Percentiles rank a stretch among this genome's conserved stretches.
Evolutionary conservation across 1,284 basidiomycete species (phyloP).

Genomic region (Phylloporus gajari): DNA sequence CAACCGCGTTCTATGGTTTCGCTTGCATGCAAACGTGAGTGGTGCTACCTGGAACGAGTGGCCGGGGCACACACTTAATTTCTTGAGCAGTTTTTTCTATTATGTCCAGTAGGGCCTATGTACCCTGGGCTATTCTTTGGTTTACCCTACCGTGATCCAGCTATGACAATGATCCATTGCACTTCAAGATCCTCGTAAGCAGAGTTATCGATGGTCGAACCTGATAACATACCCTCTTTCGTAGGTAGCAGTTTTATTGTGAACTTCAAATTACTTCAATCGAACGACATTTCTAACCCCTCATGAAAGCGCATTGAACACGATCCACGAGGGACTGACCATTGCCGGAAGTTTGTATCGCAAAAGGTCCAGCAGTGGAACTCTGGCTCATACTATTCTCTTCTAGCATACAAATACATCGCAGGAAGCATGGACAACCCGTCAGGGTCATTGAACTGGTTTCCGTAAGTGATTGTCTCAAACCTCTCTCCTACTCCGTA

Average conservation of each 20-base stretch:
- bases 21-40: slow-evolving; percentile 31
- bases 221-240: neutral
- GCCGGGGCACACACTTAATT: neutral
- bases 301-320: slow-evolving; percentile 4
- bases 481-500: neutral
- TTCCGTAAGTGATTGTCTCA: neutral
- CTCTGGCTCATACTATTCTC: neutral
- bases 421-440: neutral
- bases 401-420: neutral
- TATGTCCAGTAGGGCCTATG: slow-evolving; percentile 19
- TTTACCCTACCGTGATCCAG: slow-evolving; percentile 2
- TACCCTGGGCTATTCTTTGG: neutral
- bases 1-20: slow-evolving; percentile 21
- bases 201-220: neutral
- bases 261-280: neutral
- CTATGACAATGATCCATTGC: slow-evolving; percentile 19
- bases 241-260: slow-evolving; percentile 20
- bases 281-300: neutral
- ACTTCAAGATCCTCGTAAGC: slow-evolving; percentile 24
- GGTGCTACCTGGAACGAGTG: neutral
- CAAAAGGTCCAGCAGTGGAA: neutral
- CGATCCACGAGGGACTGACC: slow-evolving; percentile 1
- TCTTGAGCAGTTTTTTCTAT: slow-evolving; percentile 23
- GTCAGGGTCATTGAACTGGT: neutral
- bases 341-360: slow-evolving; percentile 4